Percentiles rank a stretch among this genome's conserved stretches.
Conservation (phyloP, 768 basidiomycete species). For the Epithele typhae region DNA sequence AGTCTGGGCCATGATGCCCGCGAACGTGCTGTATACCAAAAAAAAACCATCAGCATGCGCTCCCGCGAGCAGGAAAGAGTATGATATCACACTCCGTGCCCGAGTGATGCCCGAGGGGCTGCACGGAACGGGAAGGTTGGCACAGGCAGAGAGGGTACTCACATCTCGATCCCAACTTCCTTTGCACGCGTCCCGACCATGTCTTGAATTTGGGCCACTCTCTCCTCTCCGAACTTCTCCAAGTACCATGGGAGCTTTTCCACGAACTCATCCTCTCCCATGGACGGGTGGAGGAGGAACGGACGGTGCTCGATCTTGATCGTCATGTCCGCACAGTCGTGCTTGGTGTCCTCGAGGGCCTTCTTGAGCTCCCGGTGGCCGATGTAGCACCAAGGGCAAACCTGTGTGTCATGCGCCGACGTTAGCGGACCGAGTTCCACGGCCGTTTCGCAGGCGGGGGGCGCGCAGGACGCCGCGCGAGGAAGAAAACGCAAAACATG, state of each 20-base stretch:
- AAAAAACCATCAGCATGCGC: background rate
- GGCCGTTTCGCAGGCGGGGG: background rate
- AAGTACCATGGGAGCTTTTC: constrained; percentile 26
- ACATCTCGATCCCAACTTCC: constrained; percentile 41
- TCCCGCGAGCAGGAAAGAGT: background rate
- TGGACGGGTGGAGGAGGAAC: constrained; percentile 38
- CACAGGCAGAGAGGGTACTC: constrained; percentile 20
- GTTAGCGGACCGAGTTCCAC: too few species aligned
- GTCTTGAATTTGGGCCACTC: constrained; percentile 27
- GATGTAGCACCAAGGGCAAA: constrained; percentile 41
- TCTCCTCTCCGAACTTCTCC: constrained; percentile 38
- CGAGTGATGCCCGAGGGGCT: background rate
- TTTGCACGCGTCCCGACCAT: constrained; percentile 31
- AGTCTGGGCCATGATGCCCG: constrained; percentile 62
- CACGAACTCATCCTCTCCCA: constrained; percentile 26
- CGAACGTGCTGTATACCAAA: constrained; percentile 43
- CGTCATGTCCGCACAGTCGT: constrained; percentile 18
- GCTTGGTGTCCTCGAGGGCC: constrained; percentile 30
- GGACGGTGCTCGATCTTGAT: constrained; percentile 45
- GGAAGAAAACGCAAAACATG: too few species aligned
- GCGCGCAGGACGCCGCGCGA: too few species aligned
- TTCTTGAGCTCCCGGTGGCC: constrained; percentile 35
- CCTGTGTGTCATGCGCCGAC: constrained; percentile 15
- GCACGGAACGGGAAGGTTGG: background rate
- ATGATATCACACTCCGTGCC: background rate